phyloP scores from a whole-genome alignment of 805 yeast species.

The Saturnispora serradocipensis region DNA sequence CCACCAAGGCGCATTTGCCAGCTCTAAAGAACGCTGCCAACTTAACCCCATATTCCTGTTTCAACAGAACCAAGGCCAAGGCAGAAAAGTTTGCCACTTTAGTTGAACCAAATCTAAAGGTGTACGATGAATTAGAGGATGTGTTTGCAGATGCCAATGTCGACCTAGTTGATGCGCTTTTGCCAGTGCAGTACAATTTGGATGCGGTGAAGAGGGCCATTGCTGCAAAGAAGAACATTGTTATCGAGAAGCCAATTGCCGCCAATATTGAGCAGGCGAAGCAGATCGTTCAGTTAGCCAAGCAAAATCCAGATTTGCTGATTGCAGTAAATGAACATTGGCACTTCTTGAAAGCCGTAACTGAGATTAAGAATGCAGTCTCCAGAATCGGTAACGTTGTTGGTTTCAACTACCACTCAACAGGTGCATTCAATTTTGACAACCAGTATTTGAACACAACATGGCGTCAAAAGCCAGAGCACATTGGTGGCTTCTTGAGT shows the following conservation, averaged over 20 bases:
- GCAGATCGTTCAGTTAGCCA: conserved; percentile 63
- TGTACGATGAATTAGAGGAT: conserved; percentile 55
- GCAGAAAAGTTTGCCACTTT: conserved; percentile 64
- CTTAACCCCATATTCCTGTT: conserved; percentile 58
- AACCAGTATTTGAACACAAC: conserved; percentile 59
- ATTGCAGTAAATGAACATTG: conserved; percentile 81
- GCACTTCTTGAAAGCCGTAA: conserved; percentile 59
- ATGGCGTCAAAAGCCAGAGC: conserved; percentile 89
- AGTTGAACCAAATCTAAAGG: conserved; percentile 43
- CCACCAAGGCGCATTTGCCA: conserved; percentile 77
- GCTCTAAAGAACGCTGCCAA: conserved; percentile 43
- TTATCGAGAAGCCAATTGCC: conserved; percentile 88
- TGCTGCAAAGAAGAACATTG: conserved; percentile 65
- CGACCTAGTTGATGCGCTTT: conserved; percentile 72
- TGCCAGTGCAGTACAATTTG: conserved; percentile 80
- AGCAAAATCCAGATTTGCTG: conserved; percentile 49
- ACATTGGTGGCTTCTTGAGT: conserved; percentile 83
- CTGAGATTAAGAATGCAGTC: conserved; percentile 44
- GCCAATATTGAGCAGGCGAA: conserved; percentile 74
- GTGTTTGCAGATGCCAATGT: conserved; percentile 57
- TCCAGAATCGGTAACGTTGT: conserved; percentile 64
- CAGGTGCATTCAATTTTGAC: conserved; percentile 57
- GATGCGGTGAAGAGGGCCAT: conserved; percentile 63
- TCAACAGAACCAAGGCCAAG: conserved; percentile 75
- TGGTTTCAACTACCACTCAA: conserved; percentile 63